Percentiles rank a stretch among this genome's conserved stretches.
phyloP scores from a whole-genome alignment of 192 early-diverging fungal species.

The Neocallimastix lanati region DNA sequence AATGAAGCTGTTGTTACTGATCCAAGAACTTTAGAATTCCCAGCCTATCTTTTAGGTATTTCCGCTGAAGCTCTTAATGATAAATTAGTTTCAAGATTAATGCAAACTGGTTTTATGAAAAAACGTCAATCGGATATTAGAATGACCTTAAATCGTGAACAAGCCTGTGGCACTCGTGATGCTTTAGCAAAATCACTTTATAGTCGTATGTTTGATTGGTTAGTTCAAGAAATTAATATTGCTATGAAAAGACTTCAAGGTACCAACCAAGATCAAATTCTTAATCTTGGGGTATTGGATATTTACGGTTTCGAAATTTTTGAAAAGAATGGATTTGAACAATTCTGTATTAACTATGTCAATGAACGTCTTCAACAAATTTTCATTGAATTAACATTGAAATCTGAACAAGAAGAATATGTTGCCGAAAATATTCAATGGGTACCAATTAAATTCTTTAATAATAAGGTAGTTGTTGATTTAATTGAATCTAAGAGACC shows the following conservation, averaged over 20 bases:
- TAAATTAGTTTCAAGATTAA: slow-evolving; percentile 4
- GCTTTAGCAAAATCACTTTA: slow-evolving; percentile 64
- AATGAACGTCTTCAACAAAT: slow-evolving; percentile 1
- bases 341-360: slow-evolving; percentile 63
- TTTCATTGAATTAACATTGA: background rate
- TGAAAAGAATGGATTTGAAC: slow-evolving; percentile 91
- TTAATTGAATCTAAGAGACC: slow-evolving; percentile 91
- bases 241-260: slow-evolving; percentile 49
- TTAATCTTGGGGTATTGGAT: slow-evolving; percentile 79
- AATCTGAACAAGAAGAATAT: background rate
- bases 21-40: slow-evolving; percentile 21
- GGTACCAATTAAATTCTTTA: slow-evolving; percentile 99
- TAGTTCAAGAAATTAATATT: slow-evolving; percentile 69
- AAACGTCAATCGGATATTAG: slow-evolving; percentile 31
- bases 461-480: slow-evolving; percentile 97
- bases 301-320: slow-evolving; percentile 98
- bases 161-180: slow-evolving; percentile 77
- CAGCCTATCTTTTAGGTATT: slow-evolving; percentile 25
- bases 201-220: slow-evolving; percentile 93
- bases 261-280: slow-evolving; percentile 18
- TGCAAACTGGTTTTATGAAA: slow-evolving; percentile 3
- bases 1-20: slow-evolving; percentile 29
- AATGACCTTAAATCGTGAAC: slow-evolving; percentile 74
- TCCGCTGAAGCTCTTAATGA: background rate
- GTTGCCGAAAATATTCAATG: slow-evolving; percentile 83